A percentile compares a stretch with the other conserved stretches of the same genome.
Conservation (phyloP, 1,284 basidiomycete genomes). For the Pascua sp. region DNA sequence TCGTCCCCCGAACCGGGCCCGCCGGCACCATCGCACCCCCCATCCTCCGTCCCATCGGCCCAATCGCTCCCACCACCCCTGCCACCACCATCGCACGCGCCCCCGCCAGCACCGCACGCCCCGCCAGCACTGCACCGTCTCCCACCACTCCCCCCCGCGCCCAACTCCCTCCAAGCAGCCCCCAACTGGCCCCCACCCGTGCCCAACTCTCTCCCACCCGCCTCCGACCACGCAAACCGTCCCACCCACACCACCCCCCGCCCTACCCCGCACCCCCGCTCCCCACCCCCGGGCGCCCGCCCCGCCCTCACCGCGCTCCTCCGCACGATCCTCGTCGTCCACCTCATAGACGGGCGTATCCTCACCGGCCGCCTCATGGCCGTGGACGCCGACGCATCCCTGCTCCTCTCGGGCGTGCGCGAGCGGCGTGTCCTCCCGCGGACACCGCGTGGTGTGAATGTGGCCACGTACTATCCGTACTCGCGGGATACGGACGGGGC, state of each 20-base stretch:
- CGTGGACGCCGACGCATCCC: constrained; percentile 6
- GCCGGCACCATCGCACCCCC: not conserved
- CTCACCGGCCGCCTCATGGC: constrained; percentile 11
- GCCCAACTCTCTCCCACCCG: not conserved
- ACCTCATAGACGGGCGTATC: constrained; percentile 11
- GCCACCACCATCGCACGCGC: not conserved
- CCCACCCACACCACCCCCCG: not conserved
- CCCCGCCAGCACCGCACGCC: not conserved
- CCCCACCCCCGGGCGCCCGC: not conserved
- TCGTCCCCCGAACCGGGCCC: not conserved
- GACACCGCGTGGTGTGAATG: not conserved
- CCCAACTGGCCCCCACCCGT: no score
- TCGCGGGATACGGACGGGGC: not conserved
- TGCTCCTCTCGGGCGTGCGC: constrained; percentile 11
- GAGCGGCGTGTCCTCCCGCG: constrained; percentile 8
- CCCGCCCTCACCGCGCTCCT: constrained; percentile 15
- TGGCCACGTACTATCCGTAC: constrained; percentile 13
- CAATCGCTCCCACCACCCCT: not conserved
- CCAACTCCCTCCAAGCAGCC: no score
- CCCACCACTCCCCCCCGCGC: no score
- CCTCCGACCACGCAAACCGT: not conserved
- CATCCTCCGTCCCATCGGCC: no score
- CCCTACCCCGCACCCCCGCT: not conserved
- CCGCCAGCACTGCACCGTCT: not conserved
- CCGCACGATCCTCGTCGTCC: constrained; percentile 9